phyloP scores from a whole-genome alignment of 257 asterid genomes.

The Ilex asprella region DNA sequence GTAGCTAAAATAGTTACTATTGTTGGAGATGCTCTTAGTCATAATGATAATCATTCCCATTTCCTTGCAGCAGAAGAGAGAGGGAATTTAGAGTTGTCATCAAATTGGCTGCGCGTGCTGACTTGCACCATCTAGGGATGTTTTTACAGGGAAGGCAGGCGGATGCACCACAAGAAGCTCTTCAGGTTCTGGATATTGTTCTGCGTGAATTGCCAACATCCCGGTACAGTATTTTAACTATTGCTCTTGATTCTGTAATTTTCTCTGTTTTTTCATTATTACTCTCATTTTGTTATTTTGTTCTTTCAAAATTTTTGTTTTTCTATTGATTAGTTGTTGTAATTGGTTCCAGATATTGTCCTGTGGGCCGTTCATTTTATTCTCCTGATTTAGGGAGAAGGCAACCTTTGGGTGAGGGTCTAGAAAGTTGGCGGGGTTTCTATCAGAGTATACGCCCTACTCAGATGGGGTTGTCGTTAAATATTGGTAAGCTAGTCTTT shows the following conservation, averaged over 20 bases:
- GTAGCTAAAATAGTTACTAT: too few species aligned
- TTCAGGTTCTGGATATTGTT: slow-evolving; percentile 90
- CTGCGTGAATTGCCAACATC: slow-evolving; percentile 84
- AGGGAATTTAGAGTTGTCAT: slow-evolving; percentile 78
- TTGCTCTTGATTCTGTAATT: neutral
- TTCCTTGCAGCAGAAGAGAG: slow-evolving; percentile 53
- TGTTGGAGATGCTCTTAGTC: too few species aligned
- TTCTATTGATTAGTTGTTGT: neutral
- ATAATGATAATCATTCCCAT: neutral
- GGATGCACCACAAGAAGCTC: slow-evolving; percentile 96
- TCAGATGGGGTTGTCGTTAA: slow-evolving; percentile 91
- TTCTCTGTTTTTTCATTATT: neutral
- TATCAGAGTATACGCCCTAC: slow-evolving; percentile 98
- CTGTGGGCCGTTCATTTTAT: slow-evolving; percentile 84
- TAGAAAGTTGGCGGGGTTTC: slow-evolving; percentile 97
- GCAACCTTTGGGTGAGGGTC: slow-evolving; percentile 89
- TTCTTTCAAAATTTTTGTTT: neutral
- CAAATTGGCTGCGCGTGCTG: slow-evolving; percentile 89
- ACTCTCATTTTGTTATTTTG: neutral
- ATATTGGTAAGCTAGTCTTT: slow-evolving; percentile 54
- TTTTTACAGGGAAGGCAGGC: slow-evolving; percentile 84
- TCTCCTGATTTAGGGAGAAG: slow-evolving; percentile 69
- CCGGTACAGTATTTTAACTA: slow-evolving; percentile 25
- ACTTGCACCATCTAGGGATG: slow-evolving; percentile 87
- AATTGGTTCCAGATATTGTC: slow-evolving; percentile 43